Base-by-base conservation (phyloP, 176 grass and related monocot species). In the Leersia perrieri region DNA sequence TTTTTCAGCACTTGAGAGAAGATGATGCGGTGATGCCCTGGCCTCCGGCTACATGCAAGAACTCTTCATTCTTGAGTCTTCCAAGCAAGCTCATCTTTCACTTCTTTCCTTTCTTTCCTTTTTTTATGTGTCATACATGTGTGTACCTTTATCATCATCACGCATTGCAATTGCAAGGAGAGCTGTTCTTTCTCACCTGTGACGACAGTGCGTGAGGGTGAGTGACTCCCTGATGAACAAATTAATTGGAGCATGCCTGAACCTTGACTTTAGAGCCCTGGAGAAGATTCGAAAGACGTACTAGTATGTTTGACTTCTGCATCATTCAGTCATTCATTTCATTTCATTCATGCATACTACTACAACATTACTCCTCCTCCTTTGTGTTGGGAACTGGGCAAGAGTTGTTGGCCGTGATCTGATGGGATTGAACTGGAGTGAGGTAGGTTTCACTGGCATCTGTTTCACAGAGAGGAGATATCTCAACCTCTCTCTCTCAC, bases 351-450 rank as follows among this genome's bases (percentile, higher is more conserved):
- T 49, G 3, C 15, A 49, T 51, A 49, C 45, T 51, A 14, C 41
- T 18, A n/a, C n/a, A n/a, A n/a, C n/a, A n/a, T n/a, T n/a, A n/a
- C 47, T 51, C 16, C 47, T 51, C 20, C 73, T 75, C 58, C 31
- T 28, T 41, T 83, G 15, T 82, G 78, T 86, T 86, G 83, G 83
- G 68, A 86, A 78, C 65, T 90, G 83, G 26, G 83, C 83, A 62
- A 51, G 61, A 68, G 79, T 90, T 78, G 83, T 78, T 90, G 88
- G 38, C 30, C 9, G 68, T 16, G 12, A 73, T 58, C 83, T 74
- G 88, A 90, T 83, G 83, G 79, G 79, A 86, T 82, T 73, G 79
- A 63, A 82, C 83, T 82, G 77, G 29, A 47, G 83, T 73, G 51
- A 53, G 73, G 60, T 70, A 36, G 68, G 65, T 66, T 66, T 85